A percentile compares a stretch with the other conserved stretches of the same genome.
Evolutionary conservation across 2,329 filamentous ascomycete species (phyloP).

Genomic region (Aspergillus calidoustus): DNA sequence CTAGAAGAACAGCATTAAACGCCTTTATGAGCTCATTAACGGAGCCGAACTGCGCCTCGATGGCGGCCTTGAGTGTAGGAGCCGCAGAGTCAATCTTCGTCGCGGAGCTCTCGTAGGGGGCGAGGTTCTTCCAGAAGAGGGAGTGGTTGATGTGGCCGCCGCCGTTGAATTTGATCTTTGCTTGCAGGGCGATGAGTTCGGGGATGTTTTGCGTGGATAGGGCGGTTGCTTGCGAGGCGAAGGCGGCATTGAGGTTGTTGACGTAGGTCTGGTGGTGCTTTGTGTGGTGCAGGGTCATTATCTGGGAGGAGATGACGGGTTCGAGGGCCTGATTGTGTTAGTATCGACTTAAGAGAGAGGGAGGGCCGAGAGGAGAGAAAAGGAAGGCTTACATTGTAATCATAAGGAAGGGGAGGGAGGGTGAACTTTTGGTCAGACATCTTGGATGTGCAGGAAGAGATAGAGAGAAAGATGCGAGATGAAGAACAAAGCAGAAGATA

Average conservation of each 20-base stretch:
- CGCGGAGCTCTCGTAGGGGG: constrained; percentile 62
- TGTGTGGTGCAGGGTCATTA: constrained; percentile 93
- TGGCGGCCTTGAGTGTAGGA: constrained; percentile 64
- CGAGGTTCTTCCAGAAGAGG: constrained; percentile 87
- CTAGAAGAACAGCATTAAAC: constrained; percentile 69
- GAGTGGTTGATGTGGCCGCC: constrained; percentile 93
- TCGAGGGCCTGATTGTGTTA: constrained; percentile 74
- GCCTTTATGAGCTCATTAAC: constrained; percentile 67
- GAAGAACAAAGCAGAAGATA: neutral
- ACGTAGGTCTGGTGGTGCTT: constrained; percentile 96
- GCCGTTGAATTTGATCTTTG: constrained; percentile 81
- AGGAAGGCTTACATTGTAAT: constrained; percentile 66
- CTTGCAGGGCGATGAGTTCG: constrained; percentile 69
- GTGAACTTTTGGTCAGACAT: constrained; percentile 52
- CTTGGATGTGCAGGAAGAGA: constrained; percentile 9
- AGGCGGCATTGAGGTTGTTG: constrained; percentile 80
- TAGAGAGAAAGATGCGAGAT: neutral
- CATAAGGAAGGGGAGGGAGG: constrained; percentile 70
- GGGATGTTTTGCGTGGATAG: constrained; percentile 62
- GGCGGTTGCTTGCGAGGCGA: constrained; percentile 66
- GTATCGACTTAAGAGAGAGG: constrained; percentile 49
- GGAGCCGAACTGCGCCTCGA: constrained; percentile 70
- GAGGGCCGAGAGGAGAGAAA: neutral
- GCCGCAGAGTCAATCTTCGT: constrained; percentile 60
- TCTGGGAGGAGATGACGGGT: constrained; percentile 76